Evolutionary conservation across 164 flowering plant species (phyloP).

Genomic region (Saururus chinensis): DNA sequence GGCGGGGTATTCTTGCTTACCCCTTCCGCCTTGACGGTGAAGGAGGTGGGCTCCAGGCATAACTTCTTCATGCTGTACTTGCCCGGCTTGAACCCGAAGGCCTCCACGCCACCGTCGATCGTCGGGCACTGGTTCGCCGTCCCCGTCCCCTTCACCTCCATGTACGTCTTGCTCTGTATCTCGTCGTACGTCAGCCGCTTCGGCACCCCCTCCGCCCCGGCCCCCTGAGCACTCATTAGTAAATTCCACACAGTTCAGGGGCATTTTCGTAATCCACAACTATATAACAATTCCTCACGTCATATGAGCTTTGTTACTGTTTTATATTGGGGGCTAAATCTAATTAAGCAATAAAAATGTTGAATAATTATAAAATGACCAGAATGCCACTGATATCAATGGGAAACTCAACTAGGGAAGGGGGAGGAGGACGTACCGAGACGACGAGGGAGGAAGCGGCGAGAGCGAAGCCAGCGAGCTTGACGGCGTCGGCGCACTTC

Average conservation of each 20-base stretch:
- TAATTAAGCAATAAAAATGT: too few relatives aligned
- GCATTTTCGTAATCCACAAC: too few relatives aligned
- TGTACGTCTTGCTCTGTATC: constrained; percentile 94
- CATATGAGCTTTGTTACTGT: too few relatives aligned
- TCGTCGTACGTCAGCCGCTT: constrained; percentile 88
- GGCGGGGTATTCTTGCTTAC: constrained; percentile 77
- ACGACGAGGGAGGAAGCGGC: constrained; percentile 87
- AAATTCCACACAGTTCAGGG: too few relatives aligned
- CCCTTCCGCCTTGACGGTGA: constrained; percentile 91
- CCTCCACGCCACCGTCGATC: constrained; percentile 61
- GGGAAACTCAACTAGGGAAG: not conserved
- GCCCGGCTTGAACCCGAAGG: constrained; percentile 73
- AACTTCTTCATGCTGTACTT: constrained; percentile 83
- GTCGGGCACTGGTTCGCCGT: constrained; percentile 99
- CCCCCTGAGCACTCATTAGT: constrained; percentile 41
- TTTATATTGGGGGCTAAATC: too few relatives aligned
- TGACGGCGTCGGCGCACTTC: constrained; percentile 64
- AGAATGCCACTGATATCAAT: not conserved
- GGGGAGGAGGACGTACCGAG: constrained; percentile 41
- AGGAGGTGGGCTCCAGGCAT: constrained; percentile 91
- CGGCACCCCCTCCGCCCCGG: constrained; percentile 78
- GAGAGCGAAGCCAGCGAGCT: constrained; percentile 83
- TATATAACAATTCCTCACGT: too few relatives aligned
- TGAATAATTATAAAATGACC: too few relatives aligned
- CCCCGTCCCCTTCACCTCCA: constrained; percentile 94